Evolutionary conservation across 2,329 filamentous ascomycete genomes (phyloP).

Genomic region (Trichoderma sp.): DNA sequence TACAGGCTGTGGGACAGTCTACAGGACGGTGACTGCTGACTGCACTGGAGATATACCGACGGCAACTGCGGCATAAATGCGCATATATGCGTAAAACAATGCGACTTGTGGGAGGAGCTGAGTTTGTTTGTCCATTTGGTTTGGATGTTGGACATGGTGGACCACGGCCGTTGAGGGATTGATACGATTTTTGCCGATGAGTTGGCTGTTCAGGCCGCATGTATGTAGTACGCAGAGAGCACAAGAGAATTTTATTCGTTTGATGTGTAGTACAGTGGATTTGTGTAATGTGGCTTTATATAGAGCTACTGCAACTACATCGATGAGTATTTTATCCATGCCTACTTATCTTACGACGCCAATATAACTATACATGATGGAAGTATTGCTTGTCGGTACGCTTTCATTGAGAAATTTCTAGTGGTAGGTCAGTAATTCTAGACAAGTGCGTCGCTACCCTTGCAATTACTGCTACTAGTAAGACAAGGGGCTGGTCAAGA

Average conservation of each 20-base stretch:
- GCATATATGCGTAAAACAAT: neutral
- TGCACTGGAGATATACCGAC: neutral
- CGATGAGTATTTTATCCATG: neutral
- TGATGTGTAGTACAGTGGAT: neutral
- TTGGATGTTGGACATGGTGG: neutral
- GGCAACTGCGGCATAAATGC: neutral
- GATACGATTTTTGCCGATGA: neutral
- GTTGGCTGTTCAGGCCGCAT: neutral
- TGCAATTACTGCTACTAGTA: neutral
- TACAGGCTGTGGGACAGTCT: neutral
- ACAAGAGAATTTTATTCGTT: neutral
- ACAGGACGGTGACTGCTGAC: neutral
- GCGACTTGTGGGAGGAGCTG: neutral
- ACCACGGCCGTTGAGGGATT: neutral
- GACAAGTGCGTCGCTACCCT: neutral
- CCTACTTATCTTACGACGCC: too few relatives aligned
- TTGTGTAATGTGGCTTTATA: neutral
- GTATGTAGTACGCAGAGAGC: neutral
- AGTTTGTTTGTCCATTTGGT: neutral
- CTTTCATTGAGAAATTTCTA: neutral
- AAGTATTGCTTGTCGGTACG: neutral
- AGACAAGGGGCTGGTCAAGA: neutral
- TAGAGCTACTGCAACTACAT: neutral
- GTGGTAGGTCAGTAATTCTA: too few relatives aligned
- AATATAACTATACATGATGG: neutral